Base-by-base conservation (phyloP, 495 filamentous ascomycete genomes). In the Staphylotrichum tortipilum region DNA sequence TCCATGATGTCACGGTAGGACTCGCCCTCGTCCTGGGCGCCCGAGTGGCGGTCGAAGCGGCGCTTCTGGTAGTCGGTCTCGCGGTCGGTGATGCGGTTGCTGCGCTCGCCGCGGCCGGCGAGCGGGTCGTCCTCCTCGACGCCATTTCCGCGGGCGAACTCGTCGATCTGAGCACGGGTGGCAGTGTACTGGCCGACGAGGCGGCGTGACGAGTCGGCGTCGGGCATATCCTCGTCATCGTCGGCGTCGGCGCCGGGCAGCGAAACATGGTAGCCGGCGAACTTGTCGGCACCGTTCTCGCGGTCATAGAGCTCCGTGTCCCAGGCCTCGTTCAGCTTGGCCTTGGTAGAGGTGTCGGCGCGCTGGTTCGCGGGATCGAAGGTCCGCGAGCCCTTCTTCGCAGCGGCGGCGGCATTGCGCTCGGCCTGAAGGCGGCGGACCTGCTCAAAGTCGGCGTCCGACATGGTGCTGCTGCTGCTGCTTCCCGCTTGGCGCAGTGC, bases 21-120 rank as follows among this genome's bases (percentile, higher is more conserved):
- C 41, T 73, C 67, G 4, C 75, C 77, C 49, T 80, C n/a, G n/a
- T n/a, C 75, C 50, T 76, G 78, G 31, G 82, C 71, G 15, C 75
- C 78, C 50, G 96, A 73, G 44, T 82, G 85, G 39, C 92, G 88
- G 59, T 92, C 79, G 61, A 91, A 89, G 43, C 88, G 81, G 47
- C 90, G 88, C 71, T 95, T 95, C 69, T 99, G 94, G 62, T 99
- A 99, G 62, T 96, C 91, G 48, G 90, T 94, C 73, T 97, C 89
- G 52, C 94, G 82, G 57, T 90, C 88, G 17, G 84, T 78, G 64
- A 99, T 95, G 59, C 89, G 82, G 19, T 84, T 88, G 64, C 85
- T 81, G 70, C 92, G 85, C 70, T 96, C 92, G 62, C 88, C 83
- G 39, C 69, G 68, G 26, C 84, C 85, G 30, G 88, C 74, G 53